Evolutionary conservation across 1,284 basidiomycete genomes (phyloP), one percentile per base, ranked within the genome.

Genomic region (Cryptococcus sp.): DNA sequence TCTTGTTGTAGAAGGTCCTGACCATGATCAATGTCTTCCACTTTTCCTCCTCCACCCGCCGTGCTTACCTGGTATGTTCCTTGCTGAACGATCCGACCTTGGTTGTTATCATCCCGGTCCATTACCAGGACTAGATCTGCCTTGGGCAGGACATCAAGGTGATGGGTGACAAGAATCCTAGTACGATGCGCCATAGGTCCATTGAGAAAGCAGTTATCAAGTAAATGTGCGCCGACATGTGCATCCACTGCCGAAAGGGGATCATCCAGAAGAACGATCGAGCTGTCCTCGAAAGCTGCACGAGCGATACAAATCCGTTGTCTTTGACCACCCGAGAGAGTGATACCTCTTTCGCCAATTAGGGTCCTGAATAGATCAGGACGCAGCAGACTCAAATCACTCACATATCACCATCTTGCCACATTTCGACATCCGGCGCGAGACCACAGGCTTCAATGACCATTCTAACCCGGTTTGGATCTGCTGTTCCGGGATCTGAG

Each of bases 271-370:
- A 66, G 56, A 76, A 73, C 62, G 30, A 74, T 63, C 13, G 70
- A 64, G 30, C 62, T 88, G 83, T 5, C 84, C 73, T 0, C 85
- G 85, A 89, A 91, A 2, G 86, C 85, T 0, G 86, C 87, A 5
- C 89, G 81, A 3, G 88, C 89, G 8, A 92, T 75, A 5, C 85
- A 88, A 1, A 91, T 83, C 31, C 89, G 84, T 49, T 88, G 88
- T 80, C 88, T 62, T 55, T 72, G 71, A 11, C 71, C 72, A 3
- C 72, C 72, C 2, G 69, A 70, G 2, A 73, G 52, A n/a, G 65
- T 73, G 52, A 70, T 65, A 10, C 70, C 71, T 32, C 86, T 86
- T 73, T 90, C 88, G 38, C 89, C 89, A 48, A 91, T 87, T 71
- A 88, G 84, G 14, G 68, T 63, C 44, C 64, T 67, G 50, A 4